Percentiles rank a stretch among this genome's conserved stretches.
phyloP scores from a whole-genome alignment of 2,329 filamentous ascomycete genomes.

The Alternaria sp. region DNA sequence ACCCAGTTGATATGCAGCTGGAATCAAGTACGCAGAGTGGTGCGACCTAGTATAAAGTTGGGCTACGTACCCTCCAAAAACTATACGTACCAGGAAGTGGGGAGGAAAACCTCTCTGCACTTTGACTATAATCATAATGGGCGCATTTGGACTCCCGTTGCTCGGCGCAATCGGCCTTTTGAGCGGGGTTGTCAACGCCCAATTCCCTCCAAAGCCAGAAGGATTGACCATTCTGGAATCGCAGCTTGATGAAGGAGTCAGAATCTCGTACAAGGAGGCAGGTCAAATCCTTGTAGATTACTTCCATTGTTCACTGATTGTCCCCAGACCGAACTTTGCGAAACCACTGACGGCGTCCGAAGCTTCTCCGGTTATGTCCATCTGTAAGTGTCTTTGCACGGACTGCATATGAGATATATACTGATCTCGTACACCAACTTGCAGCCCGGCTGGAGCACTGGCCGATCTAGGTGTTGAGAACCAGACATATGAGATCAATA shows the following conservation, averaged over 20 bases:
- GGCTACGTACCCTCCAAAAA: neutral
- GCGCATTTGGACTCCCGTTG: constrained; percentile 12
- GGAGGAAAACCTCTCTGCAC: neutral
- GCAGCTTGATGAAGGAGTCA: constrained; percentile 50
- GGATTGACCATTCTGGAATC: constrained; percentile 52
- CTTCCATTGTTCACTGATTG: neutral
- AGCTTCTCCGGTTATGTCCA: constrained; percentile 69
- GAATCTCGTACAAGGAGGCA: constrained; percentile 57
- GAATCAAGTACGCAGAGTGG: neutral
- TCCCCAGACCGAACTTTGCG: constrained; percentile 59
- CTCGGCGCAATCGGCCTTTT: constrained; percentile 26
- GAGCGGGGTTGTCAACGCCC: constrained; percentile 31
- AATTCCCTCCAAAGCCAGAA: constrained; percentile 52
- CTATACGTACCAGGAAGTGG: neutral
- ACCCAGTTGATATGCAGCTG: neutral
- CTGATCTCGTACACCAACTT: too few species aligned
- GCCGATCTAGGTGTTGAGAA: constrained; percentile 44
- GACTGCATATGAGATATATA: too few species aligned
- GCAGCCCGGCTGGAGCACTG: constrained; percentile 58
- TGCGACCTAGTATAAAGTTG: neutral
- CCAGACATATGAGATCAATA: constrained; percentile 60
- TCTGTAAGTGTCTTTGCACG: neutral
- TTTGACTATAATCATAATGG: constrained; percentile 16
- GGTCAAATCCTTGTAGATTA: neutral
- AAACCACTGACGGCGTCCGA: constrained; percentile 64